Base-by-base conservation (phyloP, 108 stramenopile species). In the Cylindrotheca fusiformis region DNA sequence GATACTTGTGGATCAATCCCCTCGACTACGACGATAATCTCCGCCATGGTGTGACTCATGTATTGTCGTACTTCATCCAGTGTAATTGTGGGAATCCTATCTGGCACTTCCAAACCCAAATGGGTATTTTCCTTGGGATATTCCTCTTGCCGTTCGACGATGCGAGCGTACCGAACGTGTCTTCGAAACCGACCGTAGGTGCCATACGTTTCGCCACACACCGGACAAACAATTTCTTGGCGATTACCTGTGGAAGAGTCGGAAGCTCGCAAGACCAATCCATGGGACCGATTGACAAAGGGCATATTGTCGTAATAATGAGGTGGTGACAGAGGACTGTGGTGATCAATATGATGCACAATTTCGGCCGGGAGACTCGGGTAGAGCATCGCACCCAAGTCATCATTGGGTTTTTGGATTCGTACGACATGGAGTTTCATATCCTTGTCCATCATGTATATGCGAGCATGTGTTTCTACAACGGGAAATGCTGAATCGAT, bases 381-480 rank as follows among this genome's bases (percentile, higher is more conserved):
- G 52, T 78, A 76, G 22, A 92, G 50, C 1, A 63, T 51, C 4
- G 67, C 83, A 0, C 86, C 84, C 55, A 84, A 50, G 21, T 86
- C 86, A 54, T 92, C 90, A 56, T 92, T 67, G 10, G 90, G 90
- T 56, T 72, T 62, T 19, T 68, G 32, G 22, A 84, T 47, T 17
- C 90, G 65, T 59, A 92, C 68, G 20, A 67, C 55, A 48, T 78
- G 72, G 49, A 81, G 50, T 14, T 78, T 54, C 23, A 83, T 74
- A 50, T 68, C 62, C 25, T 71, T 48, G 50, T 70, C 72, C 45
- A 71, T 68, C 14, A 87, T 73, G 60, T 96, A 96, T 31, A 91
- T 61, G 33, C 91, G 86, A 47, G 86, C 83, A 72, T 96, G 95
- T 2, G 90, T 84, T 58, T 96, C 95, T 28, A 96, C 90, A 18